Evolutionary conservation across 2,329 filamentous ascomycete genomes (phyloP), one percentile per base, ranked within the genome.

Genomic region (Calonectria pteridis): DNA sequence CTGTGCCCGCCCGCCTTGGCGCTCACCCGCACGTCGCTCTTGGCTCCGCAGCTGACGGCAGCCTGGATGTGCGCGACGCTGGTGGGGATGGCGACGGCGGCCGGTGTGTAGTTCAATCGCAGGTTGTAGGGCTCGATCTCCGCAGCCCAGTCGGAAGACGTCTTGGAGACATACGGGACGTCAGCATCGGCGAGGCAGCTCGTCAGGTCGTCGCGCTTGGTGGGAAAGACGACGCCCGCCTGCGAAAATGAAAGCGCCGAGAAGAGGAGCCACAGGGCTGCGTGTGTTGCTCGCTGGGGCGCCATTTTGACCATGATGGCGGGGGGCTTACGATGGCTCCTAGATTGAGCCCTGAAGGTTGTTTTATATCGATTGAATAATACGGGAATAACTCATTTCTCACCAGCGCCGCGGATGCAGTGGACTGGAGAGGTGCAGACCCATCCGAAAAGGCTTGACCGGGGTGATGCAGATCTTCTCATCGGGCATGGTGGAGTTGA

Each of bases 1-100:
- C 86, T 88, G 77, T 91, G 89, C 0, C 89, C 89, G 16, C 89
- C 89, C 46, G 86, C 85, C 73, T 86, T 87, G 4, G 89, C 83
- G 53, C 89, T 88, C 3, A 91, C 87, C 62, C 89, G 87, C 31
- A 88, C 81, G 14, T 82, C 81, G 53, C 81, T 74, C 29, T 84
- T 76, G 1, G 79, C 78, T 1, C 87, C 89, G 71, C 88, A 90
- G 51, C 81, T 80, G 18, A 91, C 84, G 4, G 88, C 85, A 4
- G 81, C 82, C 7, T 86, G 81, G 20, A 90, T 83, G 11, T 89
- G 84, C 6, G 83, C 74, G 1, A 83, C 77, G 6, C 81, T 84
- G 1, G 73, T 78, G 4, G 84, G 82, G 0, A 84, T 70, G 3
- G 79, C 82, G 18, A 85, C 80, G 31, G 81, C 82, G 0, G 77